Percentiles rank a stretch among this genome's conserved stretches.
Conservation (phyloP, 306 rosid species). For the Dryas alaskensis region DNA sequence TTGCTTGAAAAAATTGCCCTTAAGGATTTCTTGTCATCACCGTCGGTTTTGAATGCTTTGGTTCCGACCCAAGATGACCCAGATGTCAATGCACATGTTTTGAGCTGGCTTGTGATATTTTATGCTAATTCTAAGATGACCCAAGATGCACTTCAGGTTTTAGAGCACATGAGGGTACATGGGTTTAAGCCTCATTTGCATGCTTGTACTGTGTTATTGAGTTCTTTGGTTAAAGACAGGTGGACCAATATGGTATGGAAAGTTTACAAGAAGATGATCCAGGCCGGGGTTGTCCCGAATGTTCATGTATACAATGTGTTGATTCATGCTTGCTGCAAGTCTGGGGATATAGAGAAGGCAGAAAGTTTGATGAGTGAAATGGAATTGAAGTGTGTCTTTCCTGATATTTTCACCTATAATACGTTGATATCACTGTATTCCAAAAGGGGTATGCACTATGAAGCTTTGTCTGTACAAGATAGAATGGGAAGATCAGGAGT, state of each 20-base stretch:
- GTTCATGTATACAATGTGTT: constrained; percentile 70
- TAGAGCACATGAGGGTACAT: constrained; percentile 64
- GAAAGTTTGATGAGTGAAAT: constrained; percentile 61
- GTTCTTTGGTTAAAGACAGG: constrained; percentile 64
- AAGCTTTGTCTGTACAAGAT: constrained; percentile 66
- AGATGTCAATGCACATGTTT: constrained; percentile 67
- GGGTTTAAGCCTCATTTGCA: constrained; percentile 60
- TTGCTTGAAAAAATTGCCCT: constrained; percentile 68
- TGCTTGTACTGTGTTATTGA: constrained; percentile 84
- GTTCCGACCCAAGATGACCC: constrained; percentile 43
- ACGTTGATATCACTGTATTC: constrained; percentile 75
- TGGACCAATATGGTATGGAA: constrained; percentile 69
- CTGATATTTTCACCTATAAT: constrained; percentile 80
- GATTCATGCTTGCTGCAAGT: constrained; percentile 77
- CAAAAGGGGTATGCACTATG: constrained; percentile 74
- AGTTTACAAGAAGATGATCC: constrained; percentile 54
- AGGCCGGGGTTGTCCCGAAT: constrained; percentile 56
- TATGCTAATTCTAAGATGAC: constrained; percentile 58
- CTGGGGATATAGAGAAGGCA: constrained; percentile 69
- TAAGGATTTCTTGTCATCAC: constrained; percentile 62
- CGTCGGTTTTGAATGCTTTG: constrained; percentile 66
- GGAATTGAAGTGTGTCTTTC: constrained; percentile 57
- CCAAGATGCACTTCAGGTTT: constrained; percentile 72
- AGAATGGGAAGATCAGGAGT: constrained; percentile 81
- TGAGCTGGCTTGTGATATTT: constrained; percentile 82